Base-by-base conservation (phyloP, 495 filamentous ascomycete genomes). In the Pyrenula massariospora region DNA sequence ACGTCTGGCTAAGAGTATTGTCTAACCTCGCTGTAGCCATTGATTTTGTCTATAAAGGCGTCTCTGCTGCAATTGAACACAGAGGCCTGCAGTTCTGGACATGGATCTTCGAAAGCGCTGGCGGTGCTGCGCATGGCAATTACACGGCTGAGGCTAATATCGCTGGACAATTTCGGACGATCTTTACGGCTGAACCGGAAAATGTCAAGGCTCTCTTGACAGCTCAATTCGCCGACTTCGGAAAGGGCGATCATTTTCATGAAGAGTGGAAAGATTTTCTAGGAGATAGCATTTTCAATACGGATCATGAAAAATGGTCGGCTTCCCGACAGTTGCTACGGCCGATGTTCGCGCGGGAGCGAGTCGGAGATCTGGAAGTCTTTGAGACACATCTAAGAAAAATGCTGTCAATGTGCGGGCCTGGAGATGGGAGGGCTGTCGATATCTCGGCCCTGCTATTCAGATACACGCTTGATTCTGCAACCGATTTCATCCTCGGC, bases 401-500 rank as follows among this genome's bases (percentile, higher is more conserved):
- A 50, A 73, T 91, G 47, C 83, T 91, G 31, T 74, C 73, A 0
- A 77, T 82, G 51, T 75, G 8, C 59, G 65, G 10, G 63, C 67
- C 1, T 51, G 61, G 73, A 24, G 70, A 77, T 31, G 79, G 77
- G 36, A 71, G 69, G 48, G 73, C 78, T 1, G 73, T 90, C 21
- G 82, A 94, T 65, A 77, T 92, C 31, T 75, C 77, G 25, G 78
- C 84, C 10, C 72, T 91, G 20, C 84, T 92, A 66, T 91, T 88
- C 73, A 79, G 88, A 10, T 88, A 85, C 60, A 91, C 89, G 1
- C 73, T 96, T 10, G 91, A 96, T 66, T 73, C 84, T 1, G 83
- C 88, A 1, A 93, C 91, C 12, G 87, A 92, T 57, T 95, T 93
- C 65, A 71, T 96, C 31, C 77, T 95, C n/a, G 91, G 91, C 12